Percentiles rank a stretch among this genome's conserved stretches.
These are phyloP conservation scores for Lactifluus piperatus DNA, from an alignment of 768 basidiomycete species.

Conservation along the genomic window DNA sequence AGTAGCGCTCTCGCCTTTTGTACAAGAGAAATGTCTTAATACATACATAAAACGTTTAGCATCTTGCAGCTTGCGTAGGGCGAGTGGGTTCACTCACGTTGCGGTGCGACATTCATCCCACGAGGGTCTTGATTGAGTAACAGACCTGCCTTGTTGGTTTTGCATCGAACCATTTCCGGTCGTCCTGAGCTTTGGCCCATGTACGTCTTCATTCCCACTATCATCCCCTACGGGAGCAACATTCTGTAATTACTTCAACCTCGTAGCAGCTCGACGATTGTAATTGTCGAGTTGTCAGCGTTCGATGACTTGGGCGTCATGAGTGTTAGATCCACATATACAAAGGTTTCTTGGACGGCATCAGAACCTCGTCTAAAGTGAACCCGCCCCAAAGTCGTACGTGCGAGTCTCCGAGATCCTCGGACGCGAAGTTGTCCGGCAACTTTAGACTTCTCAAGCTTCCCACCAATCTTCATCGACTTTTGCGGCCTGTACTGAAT, in stretches of 20 bases:
- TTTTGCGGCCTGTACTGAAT: not conserved
- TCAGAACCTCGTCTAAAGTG: not conserved
- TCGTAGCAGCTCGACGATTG: too few relatives aligned
- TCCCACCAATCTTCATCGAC: not conserved
- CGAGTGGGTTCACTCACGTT: not conserved
- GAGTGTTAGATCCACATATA: not conserved
- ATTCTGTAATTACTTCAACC: not conserved
- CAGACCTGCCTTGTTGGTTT: not conserved
- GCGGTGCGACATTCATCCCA: not conserved
- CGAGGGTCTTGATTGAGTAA: not conserved
- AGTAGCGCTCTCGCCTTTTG: not conserved
- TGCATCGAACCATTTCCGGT: too few relatives aligned
- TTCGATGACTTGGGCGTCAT: not conserved
- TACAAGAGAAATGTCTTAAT: not conserved
- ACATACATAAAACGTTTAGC: not conserved
- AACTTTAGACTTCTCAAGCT: not conserved
- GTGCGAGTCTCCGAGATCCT: not conserved
- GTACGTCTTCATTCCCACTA: not conserved
- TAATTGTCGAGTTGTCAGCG: not conserved
- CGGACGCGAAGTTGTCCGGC: not conserved
- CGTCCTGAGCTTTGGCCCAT: not conserved
- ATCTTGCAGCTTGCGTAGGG: not conserved
- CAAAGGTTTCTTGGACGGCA: not conserved
- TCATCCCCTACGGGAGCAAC: not conserved
- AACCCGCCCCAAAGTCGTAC: not conserved